phyloP scores from a whole-genome alignment of 2,329 filamentous ascomycete genomes.

The Beauveria scarabaeidicola region DNA sequence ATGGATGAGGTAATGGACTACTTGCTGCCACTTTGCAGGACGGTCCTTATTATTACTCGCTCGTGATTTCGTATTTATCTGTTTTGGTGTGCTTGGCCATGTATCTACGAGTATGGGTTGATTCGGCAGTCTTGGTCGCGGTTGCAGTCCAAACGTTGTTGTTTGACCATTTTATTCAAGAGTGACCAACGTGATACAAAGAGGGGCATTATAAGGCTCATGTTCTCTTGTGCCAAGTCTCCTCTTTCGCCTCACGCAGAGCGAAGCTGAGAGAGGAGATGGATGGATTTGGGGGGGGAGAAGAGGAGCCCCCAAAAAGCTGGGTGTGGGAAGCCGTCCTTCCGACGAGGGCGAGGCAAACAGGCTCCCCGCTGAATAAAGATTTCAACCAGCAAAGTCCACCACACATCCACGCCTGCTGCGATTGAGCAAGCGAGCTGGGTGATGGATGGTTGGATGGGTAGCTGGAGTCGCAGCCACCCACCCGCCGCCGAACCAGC shows the following conservation, averaged over 20 bases:
- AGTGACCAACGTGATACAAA: not conserved
- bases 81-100: not conserved
- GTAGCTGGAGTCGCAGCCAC: too few relatives aligned
- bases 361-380: conserved; percentile 11
- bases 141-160: too few relatives aligned
- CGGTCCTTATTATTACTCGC: not conserved
- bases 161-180: not conserved
- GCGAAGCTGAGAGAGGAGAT: not conserved
- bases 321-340: not conserved
- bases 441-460: not conserved
- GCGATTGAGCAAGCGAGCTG: not conserved
- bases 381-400: not conserved
- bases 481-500: not conserved
- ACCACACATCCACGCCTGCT: not conserved
- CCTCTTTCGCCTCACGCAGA: not conserved
- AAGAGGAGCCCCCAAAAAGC: not conserved
- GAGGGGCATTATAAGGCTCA: not conserved
- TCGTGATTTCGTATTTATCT: conserved; percentile 4
- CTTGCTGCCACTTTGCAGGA: not conserved
- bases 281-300: not conserved
- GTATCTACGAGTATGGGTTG: not conserved
- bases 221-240: not conserved
- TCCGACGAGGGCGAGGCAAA: not conserved
- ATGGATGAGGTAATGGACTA: conserved; percentile 9
- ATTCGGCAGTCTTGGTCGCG: too few relatives aligned